A percentile compares a stretch with the other conserved stretches of the same genome.
These are phyloP conservation scores for Annulohypoxylon maeteangense DNA, from an alignment of 495 filamentous ascomycete genomes.

Conservation along the genomic window DNA sequence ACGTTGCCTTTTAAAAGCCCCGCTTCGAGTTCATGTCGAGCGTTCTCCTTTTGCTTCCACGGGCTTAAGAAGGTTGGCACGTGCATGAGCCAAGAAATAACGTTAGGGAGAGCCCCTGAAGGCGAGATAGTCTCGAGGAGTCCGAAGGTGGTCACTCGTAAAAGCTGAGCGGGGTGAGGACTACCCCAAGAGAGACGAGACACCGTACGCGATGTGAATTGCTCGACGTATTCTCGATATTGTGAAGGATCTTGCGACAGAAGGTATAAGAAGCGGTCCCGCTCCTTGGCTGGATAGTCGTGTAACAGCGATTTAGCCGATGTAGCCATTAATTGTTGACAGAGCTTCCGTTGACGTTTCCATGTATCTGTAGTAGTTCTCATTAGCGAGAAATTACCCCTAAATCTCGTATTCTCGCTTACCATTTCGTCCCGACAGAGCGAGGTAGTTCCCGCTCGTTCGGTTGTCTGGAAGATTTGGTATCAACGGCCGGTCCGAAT, in stretches of 20 bases:
- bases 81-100: conserved; percentile 57
- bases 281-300: conserved; percentile 63
- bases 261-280: conserved; percentile 63
- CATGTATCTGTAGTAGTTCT: conserved; percentile 57
- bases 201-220: conserved; percentile 69
- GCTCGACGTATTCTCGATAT: conserved; percentile 66
- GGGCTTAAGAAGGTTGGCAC: conserved; percentile 57
- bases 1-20: conserved; percentile 53
- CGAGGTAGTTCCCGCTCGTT: conserved; percentile 66
- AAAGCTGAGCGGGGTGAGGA: conserved; percentile 55
- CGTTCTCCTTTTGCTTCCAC: conserved; percentile 63
- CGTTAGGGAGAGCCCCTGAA: conserved; percentile 64
- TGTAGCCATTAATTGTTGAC: conserved; percentile 63
- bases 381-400: conserved; percentile 13
- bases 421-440: conserved; percentile 64
- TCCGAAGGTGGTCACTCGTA: conserved; percentile 66
- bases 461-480: conserved; percentile 65
- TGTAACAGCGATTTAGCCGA: conserved; percentile 57
- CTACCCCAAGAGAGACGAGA: conserved; percentile 68
- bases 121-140: conserved; percentile 68
- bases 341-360: conserved; percentile 68
- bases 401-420: conserved; percentile 16
- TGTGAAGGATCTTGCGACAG: conserved; percentile 53
- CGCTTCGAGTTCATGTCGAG: conserved; percentile 53
- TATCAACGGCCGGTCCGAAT: conserved; percentile 69